Base-by-base conservation (phyloP, 2,329 filamentous ascomycete genomes). In the Lizonia empirigonia region DNA sequence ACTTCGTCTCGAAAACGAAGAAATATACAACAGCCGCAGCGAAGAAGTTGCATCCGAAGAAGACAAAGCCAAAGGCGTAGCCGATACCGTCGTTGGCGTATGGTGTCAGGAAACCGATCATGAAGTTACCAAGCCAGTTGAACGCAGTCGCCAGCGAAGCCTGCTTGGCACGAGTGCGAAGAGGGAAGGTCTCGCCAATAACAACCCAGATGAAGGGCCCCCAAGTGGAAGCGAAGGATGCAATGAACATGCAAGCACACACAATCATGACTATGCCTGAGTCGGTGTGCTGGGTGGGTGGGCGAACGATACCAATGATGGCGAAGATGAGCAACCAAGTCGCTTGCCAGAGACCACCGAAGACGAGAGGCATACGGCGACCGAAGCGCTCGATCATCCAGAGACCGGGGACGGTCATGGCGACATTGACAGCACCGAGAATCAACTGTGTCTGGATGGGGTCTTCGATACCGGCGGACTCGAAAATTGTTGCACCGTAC, bases 241-340 rank as follows among this genome's bases (percentile, higher is more conserved):
- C 82, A 48, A 91, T 90, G 73, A 90, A 91, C 77, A 90, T 82
- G 71, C 85, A 89, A 2, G 87, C 85, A 45, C 87, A 83, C 8
- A 88, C 83, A 59, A 91, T 89, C 81, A 90, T 86, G 53, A 86
- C 80, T 5, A 84, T 82, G 9, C 87, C 87, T 10, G 83, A 78
- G 0, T 74, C 69, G 8, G 72, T 38, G 47, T 70, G 40, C n/a
- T 72, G 63, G 4, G 58, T 66, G 2, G 68, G 67, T 5, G 64
- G 67, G 18, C 62, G 56, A 4, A 64, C 64, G 83, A 85, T 61
- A 34, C 67, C 67, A 13, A 68, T 62, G 30, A 68, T 55, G 19
- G 66, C 67, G 65, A 88, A 89, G 52, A 90, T 75, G 27, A 86
- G 74, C 42, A 89, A 79, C 78, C 85, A 88, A 3, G 76, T 70